Base-by-base conservation (phyloP, 257 asterid genomes). In the Solanum sejunctum region DNA sequence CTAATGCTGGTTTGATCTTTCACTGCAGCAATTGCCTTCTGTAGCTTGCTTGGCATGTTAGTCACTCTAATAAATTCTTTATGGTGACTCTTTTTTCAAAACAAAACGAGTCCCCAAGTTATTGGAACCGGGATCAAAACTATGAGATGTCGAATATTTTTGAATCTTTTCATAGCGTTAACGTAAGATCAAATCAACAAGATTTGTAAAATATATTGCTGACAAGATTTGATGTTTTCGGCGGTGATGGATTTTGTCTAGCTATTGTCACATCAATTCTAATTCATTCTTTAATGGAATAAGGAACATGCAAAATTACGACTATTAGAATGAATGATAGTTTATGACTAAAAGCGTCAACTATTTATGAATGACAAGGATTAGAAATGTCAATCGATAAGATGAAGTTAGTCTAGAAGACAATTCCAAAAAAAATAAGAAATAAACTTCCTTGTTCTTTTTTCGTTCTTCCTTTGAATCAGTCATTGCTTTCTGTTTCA, bases 1-100 rank as follows among this genome's bases (percentile, higher is more conserved):
- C 98, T 87, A 69, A 95, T 93, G 95, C 98, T 95, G 21, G 98
- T 95, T 82, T 92, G 98, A 85, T 95, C 98, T 84, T 95, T 95
- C 16, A 95, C 98, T 21, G 95, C 97, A 7, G 90, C 94, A 75
- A 95, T 94, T 15, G 98, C 97, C 87, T 92, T 95, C 90, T 95
- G 91, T 9, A 95, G 92, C 92, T 94, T 95, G 94, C 98, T 94
- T 83, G 98, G 87, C 98, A 95, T 95, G 45, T 26, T 49, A 49
- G 15, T 51, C 81, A 45, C 20, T 21, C 23, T 26, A 75, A 23
- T 21, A n/a, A 39, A 20, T 58, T 58, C 28, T 58, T n/a, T 58
- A 20, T 6, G 20, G 10, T 7, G 1, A 13, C 21, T 16, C 49
- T 7, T 32, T 32, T 36, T 67, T 67, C 15, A 13, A n/a, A 70